Evolutionary conservation across 805 yeast genomes (phyloP).

Genomic region (Wickerhamiella dianesei): DNA sequence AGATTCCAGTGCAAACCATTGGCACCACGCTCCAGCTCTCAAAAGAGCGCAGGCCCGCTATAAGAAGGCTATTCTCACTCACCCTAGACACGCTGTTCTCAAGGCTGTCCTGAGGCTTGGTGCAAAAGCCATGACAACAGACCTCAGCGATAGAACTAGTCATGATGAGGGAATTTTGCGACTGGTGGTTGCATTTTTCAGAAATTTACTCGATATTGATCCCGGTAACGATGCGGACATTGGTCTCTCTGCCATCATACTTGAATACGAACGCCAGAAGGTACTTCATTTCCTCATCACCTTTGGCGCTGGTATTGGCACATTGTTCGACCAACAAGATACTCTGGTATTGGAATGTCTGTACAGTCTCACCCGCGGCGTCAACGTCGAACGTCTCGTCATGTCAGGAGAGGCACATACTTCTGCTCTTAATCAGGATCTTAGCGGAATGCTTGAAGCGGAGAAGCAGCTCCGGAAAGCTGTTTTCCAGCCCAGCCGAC

Average conservation of each 20-base stretch:
- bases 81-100: constrained; percentile 47
- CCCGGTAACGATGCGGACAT: constrained; percentile 44
- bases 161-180: constrained; percentile 63
- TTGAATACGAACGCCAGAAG: constrained; percentile 50
- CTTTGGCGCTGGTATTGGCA: constrained; percentile 48
- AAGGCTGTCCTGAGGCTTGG: constrained; percentile 59
- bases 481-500: constrained; percentile 48
- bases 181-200: constrained; percentile 55
- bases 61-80: constrained; percentile 51
- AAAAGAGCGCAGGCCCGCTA: constrained; percentile 56
- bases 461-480: constrained; percentile 43
- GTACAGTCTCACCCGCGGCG: constrained; percentile 46
- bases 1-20: constrained; percentile 41
- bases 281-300: constrained; percentile 65
- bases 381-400: constrained; percentile 30
- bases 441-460: constrained; percentile 38
- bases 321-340: constrained; percentile 52
- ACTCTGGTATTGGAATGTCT: constrained; percentile 55
- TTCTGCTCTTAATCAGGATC: constrained; percentile 8
- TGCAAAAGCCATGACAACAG: constrained; percentile 25
- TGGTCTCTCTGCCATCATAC: constrained; percentile 43
- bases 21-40: constrained; percentile 43
- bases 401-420: constrained; percentile 8
- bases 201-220: constrained; percentile 68
- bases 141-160: constrained; percentile 47